These are phyloP conservation scores for Populus alba DNA, from an alignment of 345 rosid species.

Conservation along the genomic window DNA sequence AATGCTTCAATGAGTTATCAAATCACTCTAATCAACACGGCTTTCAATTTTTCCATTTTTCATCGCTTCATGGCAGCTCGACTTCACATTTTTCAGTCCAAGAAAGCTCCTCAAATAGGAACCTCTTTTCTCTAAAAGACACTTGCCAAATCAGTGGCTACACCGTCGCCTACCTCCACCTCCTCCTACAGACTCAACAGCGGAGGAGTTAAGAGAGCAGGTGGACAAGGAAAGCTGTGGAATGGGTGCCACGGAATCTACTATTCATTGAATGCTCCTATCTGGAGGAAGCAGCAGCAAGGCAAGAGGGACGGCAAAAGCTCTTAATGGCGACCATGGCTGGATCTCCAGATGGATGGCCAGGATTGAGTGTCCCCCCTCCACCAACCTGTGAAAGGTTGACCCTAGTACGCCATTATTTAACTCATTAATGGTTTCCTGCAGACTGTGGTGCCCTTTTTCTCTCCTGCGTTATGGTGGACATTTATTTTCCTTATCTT, in stretches of 20 bases:
- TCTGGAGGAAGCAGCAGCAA: conserved; percentile 10
- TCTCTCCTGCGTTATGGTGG: conserved; percentile 22
- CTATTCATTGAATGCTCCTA: conserved; percentile 8
- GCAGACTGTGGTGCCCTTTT: conserved; percentile 23
- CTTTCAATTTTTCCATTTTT: background rate
- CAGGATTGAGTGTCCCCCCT: conserved; percentile 27
- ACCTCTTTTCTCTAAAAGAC: too few relatives aligned
- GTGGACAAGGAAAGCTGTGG: too few relatives aligned
- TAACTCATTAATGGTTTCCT: conserved; percentile 18
- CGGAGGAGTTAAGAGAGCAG: too few relatives aligned
- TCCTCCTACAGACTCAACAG: too few relatives aligned
- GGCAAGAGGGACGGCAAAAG: conserved; percentile 16
- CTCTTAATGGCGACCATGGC: conserved; percentile 14
- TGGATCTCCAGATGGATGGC: conserved; percentile 20
- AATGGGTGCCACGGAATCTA: background rate
- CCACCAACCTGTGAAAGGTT: conserved; percentile 32
- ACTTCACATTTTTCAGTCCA: too few relatives aligned
- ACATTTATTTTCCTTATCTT: conserved; percentile 1
- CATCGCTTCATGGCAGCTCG: too few relatives aligned
- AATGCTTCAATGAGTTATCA: conserved; percentile 15
- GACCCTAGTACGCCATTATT: conserved; percentile 17
- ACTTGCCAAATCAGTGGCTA: too few relatives aligned
- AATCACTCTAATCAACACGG: conserved; percentile 28
- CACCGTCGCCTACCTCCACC: too few relatives aligned
- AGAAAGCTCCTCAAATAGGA: too few relatives aligned